Base-by-base conservation (phyloP, 192 early-diverging fungal species). In the Podila clonocystis region DNA sequence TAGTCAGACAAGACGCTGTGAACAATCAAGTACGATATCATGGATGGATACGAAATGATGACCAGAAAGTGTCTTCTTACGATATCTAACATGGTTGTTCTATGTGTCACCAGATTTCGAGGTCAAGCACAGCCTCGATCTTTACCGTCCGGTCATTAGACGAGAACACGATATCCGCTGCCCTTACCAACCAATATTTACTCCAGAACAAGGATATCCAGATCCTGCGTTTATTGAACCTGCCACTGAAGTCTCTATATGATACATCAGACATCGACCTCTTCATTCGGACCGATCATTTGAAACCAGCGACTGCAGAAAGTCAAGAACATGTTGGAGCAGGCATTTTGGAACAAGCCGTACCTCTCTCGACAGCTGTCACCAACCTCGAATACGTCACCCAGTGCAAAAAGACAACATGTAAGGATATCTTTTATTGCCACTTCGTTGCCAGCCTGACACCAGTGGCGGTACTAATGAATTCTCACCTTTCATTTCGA, bases 131-230 rank as follows among this genome's bases (percentile, higher is more conserved):
- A 34, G 70, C 77, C 0, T 80, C 77, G 6, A 52, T 80, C 8
- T 80, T 73, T 36, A 73, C 60, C 4, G 58, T 80, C 8, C 48
- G 58, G 20, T 11, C 71, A 28, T 28, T 48, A 66, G 62, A 73
- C 33, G 77, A 80, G 38, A 26, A 4, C 5, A 68, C 77, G 24
- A 33, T 59, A 24, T 30, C 57, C 50, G 24, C 19, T 12, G 77
- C 70, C 1, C 71, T 80, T 30, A 73, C 59, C 22, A 80, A 73
- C 28, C 67, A 65, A 26, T 80, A 68, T 45, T 58, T 80, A 6
- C 48, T 57, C 15, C 77, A 59, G 3, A 68, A 80, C 62, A 73
- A 55, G 57, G 67, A 69, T 34, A 41, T 80, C 4, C 70, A 73
- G 30, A n/a, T 73, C 19, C 41, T 73, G 6, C 70, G 77, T 8